phyloP scores from a whole-genome alignment of 345 rosid species.

The Eucalyptus tenuipes region DNA sequence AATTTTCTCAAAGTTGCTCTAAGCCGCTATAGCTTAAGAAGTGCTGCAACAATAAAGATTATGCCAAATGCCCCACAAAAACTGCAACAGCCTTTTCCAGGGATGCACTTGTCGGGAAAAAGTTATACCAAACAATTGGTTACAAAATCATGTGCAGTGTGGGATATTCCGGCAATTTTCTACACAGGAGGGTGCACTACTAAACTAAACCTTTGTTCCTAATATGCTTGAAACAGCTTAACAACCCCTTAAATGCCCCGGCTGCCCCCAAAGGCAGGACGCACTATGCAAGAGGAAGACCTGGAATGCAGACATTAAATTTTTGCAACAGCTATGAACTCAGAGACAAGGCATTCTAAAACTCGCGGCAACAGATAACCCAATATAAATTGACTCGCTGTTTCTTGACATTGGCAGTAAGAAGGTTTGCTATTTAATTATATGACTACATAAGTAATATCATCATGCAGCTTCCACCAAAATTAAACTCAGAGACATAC shows the following conservation, averaged over 20 bases:
- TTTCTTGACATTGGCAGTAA: neutral
- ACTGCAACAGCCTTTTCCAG: neutral
- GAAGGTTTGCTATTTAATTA: neutral
- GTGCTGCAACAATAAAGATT: neutral
- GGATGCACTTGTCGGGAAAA: neutral
- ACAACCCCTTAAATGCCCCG: neutral
- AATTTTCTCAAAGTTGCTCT: neutral
- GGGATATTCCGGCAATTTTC: neutral
- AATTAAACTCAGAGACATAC: neutral
- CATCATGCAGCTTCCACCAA: neutral
- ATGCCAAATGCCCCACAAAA: neutral
- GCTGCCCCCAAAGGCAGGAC: neutral
- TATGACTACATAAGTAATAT: neutral
- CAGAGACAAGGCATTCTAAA: neutral
- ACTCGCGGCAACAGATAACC: neutral
- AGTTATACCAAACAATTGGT: neutral
- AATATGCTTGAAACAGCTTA: neutral
- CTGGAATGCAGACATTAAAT: neutral
- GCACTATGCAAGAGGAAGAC: neutral
- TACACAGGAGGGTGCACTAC: neutral
- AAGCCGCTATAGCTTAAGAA: neutral
- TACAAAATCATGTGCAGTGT: neutral
- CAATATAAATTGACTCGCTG: neutral
- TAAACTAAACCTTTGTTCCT: neutral
- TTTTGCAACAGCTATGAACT: neutral